Percentiles rank a stretch among this genome's conserved stretches.
These are phyloP conservation scores for Penicillium concentricum DNA, from an alignment of 2,329 filamentous ascomycete genomes.

Conservation along the genomic window DNA sequence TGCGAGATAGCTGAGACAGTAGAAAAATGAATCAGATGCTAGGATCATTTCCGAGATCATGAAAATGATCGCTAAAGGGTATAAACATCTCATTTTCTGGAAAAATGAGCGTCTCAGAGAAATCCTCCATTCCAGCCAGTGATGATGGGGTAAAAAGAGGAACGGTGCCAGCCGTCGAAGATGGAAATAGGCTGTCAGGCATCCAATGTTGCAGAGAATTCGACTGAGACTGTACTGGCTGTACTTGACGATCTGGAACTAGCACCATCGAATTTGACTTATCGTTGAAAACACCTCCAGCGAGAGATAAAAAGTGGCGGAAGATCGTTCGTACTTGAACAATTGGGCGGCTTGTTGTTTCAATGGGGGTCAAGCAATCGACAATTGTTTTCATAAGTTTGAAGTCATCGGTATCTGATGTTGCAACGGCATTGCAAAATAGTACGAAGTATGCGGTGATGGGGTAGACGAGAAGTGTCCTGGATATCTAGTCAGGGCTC, in stretches of 20 bases:
- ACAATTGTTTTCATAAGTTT: background rate
- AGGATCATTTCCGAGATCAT: background rate
- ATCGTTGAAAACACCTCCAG: background rate
- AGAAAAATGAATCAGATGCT: background rate
- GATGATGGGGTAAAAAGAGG: background rate
- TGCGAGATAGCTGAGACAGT: background rate
- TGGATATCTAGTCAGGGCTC: background rate
- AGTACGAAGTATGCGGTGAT: background rate
- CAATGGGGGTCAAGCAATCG: background rate
- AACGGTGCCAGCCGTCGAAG: background rate
- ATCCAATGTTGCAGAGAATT: background rate
- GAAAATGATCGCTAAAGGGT: background rate
- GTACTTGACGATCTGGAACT: background rate
- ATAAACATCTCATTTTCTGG: background rate
- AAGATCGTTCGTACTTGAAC: background rate
- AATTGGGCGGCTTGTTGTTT: background rate
- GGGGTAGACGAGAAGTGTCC: background rate
- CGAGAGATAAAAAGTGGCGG: background rate
- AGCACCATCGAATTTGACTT: background rate
- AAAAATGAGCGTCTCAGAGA: background rate
- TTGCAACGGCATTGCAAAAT: background rate
- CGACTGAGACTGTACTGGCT: background rate
- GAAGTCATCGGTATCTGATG: background rate
- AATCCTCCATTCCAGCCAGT: background rate
- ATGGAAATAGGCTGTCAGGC: background rate